Conservation (phyloP, 2,329 filamentous ascomycete species). For the Corynespora cassiicola region DNA sequence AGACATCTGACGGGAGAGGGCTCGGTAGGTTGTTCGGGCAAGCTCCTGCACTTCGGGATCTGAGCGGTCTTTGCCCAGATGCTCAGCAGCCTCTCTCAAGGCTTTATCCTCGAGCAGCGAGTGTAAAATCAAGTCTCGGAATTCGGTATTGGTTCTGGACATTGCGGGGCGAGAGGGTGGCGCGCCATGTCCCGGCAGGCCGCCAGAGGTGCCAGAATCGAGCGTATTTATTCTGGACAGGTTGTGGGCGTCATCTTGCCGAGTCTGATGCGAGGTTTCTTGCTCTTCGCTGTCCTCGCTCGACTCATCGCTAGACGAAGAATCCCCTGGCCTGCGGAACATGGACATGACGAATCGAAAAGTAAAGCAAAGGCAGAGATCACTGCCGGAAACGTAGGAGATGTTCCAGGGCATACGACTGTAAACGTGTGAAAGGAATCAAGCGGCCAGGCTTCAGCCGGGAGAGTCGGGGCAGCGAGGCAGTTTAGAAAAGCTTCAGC, state of each 20-base stretch:
- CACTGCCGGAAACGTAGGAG: too few species aligned
- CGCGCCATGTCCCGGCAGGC: conserved; percentile 6
- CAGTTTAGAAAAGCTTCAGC: too few species aligned
- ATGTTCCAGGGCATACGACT: too few species aligned
- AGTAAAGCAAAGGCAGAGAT: conserved; percentile 1
- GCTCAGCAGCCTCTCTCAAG: conserved; percentile 45
- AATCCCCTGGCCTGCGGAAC: conserved; percentile 42
- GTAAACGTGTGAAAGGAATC: too few species aligned
- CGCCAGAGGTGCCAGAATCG: conserved; percentile 27
- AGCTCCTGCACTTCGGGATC: conserved; percentile 46
- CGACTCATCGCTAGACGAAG: conserved; percentile 34
- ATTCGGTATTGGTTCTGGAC: conserved; percentile 23
- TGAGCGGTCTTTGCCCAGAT: conserved; percentile 36
- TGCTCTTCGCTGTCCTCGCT: conserved; percentile 30
- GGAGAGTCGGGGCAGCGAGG: too few species aligned
- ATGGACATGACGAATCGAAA: conserved; percentile 30
- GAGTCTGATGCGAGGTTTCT: conserved; percentile 13
- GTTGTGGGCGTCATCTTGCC: conserved; percentile 20
- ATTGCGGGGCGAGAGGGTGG: conserved; percentile 11
- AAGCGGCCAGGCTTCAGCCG: too few species aligned
- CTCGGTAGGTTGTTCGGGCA: conserved; percentile 47
- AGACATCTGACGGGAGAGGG: conserved; percentile 45
- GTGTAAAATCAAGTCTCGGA: conserved; percentile 51
- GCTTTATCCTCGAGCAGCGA: conserved; percentile 54
- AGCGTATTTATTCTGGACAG: conserved; percentile 38